Evolutionary conservation across 495 filamentous ascomycete species (phyloP).

Genomic region (Neohortaea acidophila): DNA sequence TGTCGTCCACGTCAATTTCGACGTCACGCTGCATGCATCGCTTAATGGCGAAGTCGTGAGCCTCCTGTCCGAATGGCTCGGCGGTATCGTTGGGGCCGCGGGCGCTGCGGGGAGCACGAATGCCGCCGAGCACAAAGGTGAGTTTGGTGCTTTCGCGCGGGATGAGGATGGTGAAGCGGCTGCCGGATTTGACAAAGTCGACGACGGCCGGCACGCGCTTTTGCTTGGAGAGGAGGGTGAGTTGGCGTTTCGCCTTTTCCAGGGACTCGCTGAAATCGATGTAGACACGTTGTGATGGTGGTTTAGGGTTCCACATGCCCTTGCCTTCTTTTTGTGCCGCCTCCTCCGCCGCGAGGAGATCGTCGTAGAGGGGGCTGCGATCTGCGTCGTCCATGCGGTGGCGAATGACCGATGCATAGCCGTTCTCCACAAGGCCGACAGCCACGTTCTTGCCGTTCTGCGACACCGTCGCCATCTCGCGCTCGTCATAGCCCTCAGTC

Average conservation of each 20-base stretch:
- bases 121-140: slow-evolving; percentile 86
- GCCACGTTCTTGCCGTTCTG: slow-evolving; percentile 76
- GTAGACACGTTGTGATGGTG: slow-evolving; percentile 61
- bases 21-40: slow-evolving; percentile 89
- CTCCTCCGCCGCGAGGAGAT: slow-evolving; percentile 78
- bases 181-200: slow-evolving; percentile 92
- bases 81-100: slow-evolving; percentile 63
- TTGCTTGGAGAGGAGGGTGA: slow-evolving; percentile 72
- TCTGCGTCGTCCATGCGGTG: slow-evolving; percentile 88
- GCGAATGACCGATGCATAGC: slow-evolving; percentile 81
- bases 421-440: slow-evolving; percentile 71
- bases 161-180: slow-evolving; percentile 81
- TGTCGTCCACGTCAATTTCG: slow-evolving; percentile 87
- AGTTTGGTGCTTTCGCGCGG: slow-evolving; percentile 88
- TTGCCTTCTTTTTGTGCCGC: slow-evolving; percentile 68
- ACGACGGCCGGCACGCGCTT: slow-evolving; percentile 88
- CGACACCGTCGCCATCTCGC: slow-evolving; percentile 80
- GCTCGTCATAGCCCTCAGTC: slow-evolving; percentile 79
- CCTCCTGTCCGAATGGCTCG: slow-evolving; percentile 92
- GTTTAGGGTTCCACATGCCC: slow-evolving; percentile 86
- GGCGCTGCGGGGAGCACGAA: slow-evolving; percentile 80
- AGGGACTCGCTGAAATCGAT: slow-evolving; percentile 81
- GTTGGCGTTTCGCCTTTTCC: slow-evolving; percentile 88
- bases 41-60: slow-evolving; percentile 72
- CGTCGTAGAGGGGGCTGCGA: slow-evolving; percentile 83